phyloP scores from a whole-genome alignment of 345 rosid species.

The Salix suchowensis region DNA sequence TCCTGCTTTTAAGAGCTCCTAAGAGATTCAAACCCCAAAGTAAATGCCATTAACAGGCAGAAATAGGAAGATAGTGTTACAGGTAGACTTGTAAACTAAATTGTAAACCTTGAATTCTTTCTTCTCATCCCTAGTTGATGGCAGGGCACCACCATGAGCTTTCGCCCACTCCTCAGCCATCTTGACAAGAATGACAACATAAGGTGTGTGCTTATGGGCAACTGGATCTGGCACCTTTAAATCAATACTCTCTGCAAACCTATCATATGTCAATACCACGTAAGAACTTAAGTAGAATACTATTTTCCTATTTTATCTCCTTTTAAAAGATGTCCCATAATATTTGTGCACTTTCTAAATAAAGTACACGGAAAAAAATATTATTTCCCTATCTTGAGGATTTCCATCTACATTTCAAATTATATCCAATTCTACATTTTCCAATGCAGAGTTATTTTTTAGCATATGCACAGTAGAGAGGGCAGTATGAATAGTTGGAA shows the following conservation, averaged over 20 bases:
- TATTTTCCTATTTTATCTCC: too few species aligned
- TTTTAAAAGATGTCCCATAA: too few species aligned
- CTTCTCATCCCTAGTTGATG: constrained; percentile 85
- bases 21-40: constrained; percentile 21
- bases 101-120: constrained; percentile 74
- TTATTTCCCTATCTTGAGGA: too few species aligned
- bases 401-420: too few species aligned
- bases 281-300: constrained; percentile 13
- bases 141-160: constrained; percentile 67
- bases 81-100: neutral
- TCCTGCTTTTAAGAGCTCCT: constrained; percentile 79
- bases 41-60: constrained; percentile 20
- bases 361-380: too few species aligned
- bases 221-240: too few species aligned
- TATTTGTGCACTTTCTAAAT: too few species aligned
- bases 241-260: constrained; percentile 57
- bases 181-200: constrained; percentile 80
- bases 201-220: constrained; percentile 34
- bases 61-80: neutral
- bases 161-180: constrained; percentile 80
- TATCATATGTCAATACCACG: constrained; percentile 18
- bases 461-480: too few species aligned
- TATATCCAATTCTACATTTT: too few species aligned
- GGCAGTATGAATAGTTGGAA: too few species aligned
- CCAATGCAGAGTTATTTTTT: too few species aligned